These are phyloP conservation scores for Cenchrus purpureus DNA, from an alignment of 176 grass and related monocot genomes.

Conservation along the genomic window DNA sequence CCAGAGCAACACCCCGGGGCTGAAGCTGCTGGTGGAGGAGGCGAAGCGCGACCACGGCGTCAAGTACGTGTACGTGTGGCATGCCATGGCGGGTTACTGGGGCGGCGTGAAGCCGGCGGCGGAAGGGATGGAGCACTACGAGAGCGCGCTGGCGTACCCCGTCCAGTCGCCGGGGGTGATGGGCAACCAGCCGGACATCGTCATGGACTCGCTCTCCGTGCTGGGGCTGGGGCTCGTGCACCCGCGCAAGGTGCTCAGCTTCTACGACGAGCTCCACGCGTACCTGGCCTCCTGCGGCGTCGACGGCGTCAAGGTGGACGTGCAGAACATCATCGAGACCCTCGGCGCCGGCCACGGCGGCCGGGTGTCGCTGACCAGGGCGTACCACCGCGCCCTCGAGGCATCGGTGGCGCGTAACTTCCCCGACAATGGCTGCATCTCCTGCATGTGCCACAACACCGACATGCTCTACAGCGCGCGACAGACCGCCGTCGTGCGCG, in stretches of 20 bases:
- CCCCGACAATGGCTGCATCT: slow-evolving; percentile 85
- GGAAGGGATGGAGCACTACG: slow-evolving; percentile 67
- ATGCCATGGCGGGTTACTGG: slow-evolving; percentile 89
- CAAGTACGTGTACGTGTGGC: slow-evolving; percentile 80
- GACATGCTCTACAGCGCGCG: slow-evolving; percentile 67
- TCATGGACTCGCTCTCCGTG: slow-evolving; percentile 72
- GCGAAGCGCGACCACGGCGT: slow-evolving; percentile 57
- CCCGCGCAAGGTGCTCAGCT: slow-evolving; percentile 48
- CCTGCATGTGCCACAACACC: slow-evolving; percentile 81
- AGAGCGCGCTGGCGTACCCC: slow-evolving; percentile 62
- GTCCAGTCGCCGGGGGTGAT: slow-evolving; percentile 68
- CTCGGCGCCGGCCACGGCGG: slow-evolving; percentile 78
- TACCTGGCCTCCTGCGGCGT: slow-evolving; percentile 76
- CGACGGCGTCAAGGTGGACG: slow-evolving; percentile 91
- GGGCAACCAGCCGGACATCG: slow-evolving; percentile 81
- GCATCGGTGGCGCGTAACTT: slow-evolving; percentile 64
- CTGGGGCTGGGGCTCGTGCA: slow-evolving; percentile 73
- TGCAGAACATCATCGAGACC: slow-evolving; percentile 89
- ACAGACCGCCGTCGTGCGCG: slow-evolving; percentile 70
- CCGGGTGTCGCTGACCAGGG: slow-evolving; percentile 58
- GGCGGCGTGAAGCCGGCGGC: slow-evolving; percentile 66
- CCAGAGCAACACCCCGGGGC: background rate
- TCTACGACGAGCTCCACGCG: slow-evolving; percentile 78
- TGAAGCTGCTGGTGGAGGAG: slow-evolving; percentile 65
- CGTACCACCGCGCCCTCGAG: slow-evolving; percentile 79